phyloP scores from a whole-genome alignment of 2,329 filamentous ascomycete genomes.

The Tolypocladium nubicola region DNA sequence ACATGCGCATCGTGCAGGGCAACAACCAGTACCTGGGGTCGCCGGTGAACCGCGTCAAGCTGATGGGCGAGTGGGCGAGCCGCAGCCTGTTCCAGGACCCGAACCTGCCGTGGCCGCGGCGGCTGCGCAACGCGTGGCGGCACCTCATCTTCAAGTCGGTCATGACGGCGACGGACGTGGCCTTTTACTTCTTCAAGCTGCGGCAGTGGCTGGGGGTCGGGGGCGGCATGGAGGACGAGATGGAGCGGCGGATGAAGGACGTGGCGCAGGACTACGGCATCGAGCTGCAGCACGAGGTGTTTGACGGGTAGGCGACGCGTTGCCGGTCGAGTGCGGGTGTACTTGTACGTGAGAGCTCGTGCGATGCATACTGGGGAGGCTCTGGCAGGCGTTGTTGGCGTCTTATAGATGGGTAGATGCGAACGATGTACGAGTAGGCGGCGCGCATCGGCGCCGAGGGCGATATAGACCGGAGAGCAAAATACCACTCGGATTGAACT shows the following conservation, averaged over 20 bases:
- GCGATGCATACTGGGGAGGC: not conserved
- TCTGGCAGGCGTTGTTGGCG: not conserved
- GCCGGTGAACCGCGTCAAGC: slow-evolving; percentile 87
- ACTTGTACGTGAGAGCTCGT: not conserved
- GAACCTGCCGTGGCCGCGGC: slow-evolving; percentile 50
- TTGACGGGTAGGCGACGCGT: slow-evolving; percentile 56
- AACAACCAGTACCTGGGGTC: slow-evolving; percentile 88
- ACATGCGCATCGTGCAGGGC: slow-evolving; percentile 84
- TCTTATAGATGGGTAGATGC: not conserved
- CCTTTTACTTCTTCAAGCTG: slow-evolving; percentile 73
- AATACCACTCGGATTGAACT: not conserved
- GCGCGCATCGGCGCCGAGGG: not conserved
- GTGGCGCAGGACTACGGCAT: slow-evolving; percentile 89
- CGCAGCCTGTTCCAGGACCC: slow-evolving; percentile 68
- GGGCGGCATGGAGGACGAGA: slow-evolving; percentile 85
- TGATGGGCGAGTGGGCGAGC: slow-evolving; percentile 84
- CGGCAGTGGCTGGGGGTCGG: slow-evolving; percentile 68
- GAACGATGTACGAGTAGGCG: not conserved
- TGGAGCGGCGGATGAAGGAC: slow-evolving; percentile 76
- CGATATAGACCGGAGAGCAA: not conserved
- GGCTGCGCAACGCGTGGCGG: slow-evolving; percentile 58
- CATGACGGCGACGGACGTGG: slow-evolving; percentile 63
- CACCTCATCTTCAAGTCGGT: slow-evolving; percentile 78
- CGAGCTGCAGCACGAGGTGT: slow-evolving; percentile 78
- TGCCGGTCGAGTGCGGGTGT: not conserved